phyloP scores from a whole-genome alignment of 257 asterid genomes.

The Solanum sejunctum region DNA sequence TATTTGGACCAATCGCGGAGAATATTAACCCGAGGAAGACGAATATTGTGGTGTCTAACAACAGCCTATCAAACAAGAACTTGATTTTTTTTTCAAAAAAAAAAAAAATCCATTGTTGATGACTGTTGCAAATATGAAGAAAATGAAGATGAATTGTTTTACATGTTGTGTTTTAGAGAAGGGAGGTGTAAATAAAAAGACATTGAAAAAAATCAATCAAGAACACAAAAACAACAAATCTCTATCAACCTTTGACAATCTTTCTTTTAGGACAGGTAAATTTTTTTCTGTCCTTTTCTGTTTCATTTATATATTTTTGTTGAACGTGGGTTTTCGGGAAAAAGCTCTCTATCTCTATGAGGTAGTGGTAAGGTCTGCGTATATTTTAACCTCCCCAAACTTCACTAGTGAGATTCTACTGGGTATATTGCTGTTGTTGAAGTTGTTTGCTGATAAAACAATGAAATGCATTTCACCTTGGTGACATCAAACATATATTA shows the following conservation, averaged over 20 bases:
- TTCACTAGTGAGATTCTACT: too few species aligned
- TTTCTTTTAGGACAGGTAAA: slow-evolving; percentile 49
- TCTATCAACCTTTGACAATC: slow-evolving; percentile 29
- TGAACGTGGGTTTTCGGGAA: too few species aligned
- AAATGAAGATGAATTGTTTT: slow-evolving; percentile 10
- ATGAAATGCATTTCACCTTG: too few species aligned
- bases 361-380: too few species aligned
- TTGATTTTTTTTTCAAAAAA: neutral
- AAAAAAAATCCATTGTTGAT: neutral
- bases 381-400: too few species aligned
- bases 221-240: slow-evolving; percentile 28
- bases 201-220: slow-evolving; percentile 13
- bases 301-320: neutral
- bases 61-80: neutral
- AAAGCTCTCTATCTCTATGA: too few species aligned
- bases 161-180: neutral
- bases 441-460: too few species aligned
- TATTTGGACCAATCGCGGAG: neutral
- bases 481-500: neutral
- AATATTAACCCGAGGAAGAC: neutral
- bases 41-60: neutral
- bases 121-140: neutral
- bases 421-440: too few species aligned
- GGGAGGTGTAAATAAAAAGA: neutral
- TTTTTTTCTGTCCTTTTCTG: neutral